Conservation (phyloP, 1,139 yeast species). For the Debaryomyces coudertii region DNA sequence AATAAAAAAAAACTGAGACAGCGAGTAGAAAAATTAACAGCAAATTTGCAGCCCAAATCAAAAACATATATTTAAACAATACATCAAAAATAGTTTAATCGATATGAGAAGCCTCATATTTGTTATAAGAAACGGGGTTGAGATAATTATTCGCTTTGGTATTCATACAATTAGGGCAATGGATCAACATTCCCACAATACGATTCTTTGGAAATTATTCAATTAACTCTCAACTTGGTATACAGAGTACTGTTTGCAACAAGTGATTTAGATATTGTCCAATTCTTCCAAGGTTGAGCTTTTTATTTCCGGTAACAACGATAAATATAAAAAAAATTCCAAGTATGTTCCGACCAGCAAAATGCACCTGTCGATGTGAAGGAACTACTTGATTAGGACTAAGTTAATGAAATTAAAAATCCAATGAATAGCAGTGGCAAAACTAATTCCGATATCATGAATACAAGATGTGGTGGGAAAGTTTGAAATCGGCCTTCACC, state of each 20-base stretch:
- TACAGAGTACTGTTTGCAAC: constrained; percentile 53
- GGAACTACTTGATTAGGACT: too few relatives aligned
- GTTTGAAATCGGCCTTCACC: constrained; percentile 95
- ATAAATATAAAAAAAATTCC: constrained; percentile 70
- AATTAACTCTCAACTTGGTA: constrained; percentile 53
- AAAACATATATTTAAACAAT: neutral
- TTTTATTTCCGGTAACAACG: constrained; percentile 73
- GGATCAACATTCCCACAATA: constrained; percentile 44
- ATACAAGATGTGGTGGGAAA: constrained; percentile 81
- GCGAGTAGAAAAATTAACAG: too few relatives aligned
- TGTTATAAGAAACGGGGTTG: constrained; percentile 63
- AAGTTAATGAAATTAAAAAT: constrained; percentile 79
- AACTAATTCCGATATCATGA: constrained; percentile 84
- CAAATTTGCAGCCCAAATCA: too few relatives aligned
- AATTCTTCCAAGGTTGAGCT: constrained; percentile 71
- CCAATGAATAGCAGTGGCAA: constrained; percentile 86
- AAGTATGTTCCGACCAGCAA: constrained; percentile 80
- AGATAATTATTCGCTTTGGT: constrained; percentile 57
- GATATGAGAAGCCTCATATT: constrained; percentile 51
- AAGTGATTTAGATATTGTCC: constrained; percentile 67
- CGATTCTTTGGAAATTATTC: constrained; percentile 45
- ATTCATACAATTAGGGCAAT: constrained; percentile 56
- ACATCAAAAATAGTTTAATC: constrained; percentile 24
- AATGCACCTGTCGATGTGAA: constrained; percentile 83
- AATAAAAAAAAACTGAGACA: too few relatives aligned